These are phyloP conservation scores for Tolypocladium paradoxum DNA, from an alignment of 2,329 filamentous ascomycete genomes.

Conservation along the genomic window DNA sequence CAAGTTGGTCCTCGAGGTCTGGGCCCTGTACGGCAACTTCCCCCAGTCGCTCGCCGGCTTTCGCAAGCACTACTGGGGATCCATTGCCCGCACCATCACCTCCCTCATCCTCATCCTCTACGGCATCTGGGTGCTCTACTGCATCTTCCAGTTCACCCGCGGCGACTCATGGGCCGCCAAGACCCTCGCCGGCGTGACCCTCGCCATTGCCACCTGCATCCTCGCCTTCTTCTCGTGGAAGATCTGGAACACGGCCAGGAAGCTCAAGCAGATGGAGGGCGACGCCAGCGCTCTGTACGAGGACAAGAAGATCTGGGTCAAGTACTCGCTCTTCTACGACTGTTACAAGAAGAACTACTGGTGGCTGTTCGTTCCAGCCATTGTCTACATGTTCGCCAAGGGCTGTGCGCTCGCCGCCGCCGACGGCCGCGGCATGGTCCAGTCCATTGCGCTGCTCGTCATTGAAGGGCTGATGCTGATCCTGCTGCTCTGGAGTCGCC, in stretches of 20 bases:
- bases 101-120: constrained; percentile 86
- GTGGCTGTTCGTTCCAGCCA: constrained; percentile 90
- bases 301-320: constrained; percentile 81
- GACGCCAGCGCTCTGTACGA: constrained; percentile 68
- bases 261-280: constrained; percentile 66
- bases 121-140: constrained; percentile 91
- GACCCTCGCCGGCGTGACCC: constrained; percentile 67
- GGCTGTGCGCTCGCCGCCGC: constrained; percentile 75
- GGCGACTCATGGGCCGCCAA: constrained; percentile 95
- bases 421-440: constrained; percentile 74
- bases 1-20: constrained; percentile 83
- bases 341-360: constrained; percentile 89
- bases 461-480: constrained; percentile 72
- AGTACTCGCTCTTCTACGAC: constrained; percentile 97
- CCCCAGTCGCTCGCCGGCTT: constrained; percentile 71
- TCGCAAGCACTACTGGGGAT: constrained; percentile 92
- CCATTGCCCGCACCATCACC: constrained; percentile 80
- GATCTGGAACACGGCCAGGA: constrained; percentile 66
- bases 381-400: constrained; percentile 84
- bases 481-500: constrained; percentile 73
- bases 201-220: constrained; percentile 68
- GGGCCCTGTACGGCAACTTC: constrained; percentile 83
- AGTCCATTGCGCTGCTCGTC: constrained; percentile 68
- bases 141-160: constrained; percentile 86
- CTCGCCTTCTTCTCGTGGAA: constrained; percentile 76